Conservation (phyloP, 179 eudicot species). For the Beta lomatogona region DNA sequence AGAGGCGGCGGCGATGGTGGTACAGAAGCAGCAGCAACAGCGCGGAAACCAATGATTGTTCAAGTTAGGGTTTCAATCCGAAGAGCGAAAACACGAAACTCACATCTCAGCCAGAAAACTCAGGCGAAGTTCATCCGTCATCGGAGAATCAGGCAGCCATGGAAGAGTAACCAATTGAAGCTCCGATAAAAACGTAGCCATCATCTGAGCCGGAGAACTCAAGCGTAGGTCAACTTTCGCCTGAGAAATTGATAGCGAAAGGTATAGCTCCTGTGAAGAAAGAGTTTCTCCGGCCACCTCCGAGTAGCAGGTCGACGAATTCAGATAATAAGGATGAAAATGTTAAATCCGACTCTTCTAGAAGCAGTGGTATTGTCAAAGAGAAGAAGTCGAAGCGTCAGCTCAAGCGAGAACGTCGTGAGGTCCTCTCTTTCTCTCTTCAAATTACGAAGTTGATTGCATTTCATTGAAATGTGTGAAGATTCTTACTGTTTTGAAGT, state of each 20-base stretch:
- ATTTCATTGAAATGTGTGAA: neutral
- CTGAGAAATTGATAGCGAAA: slow-evolving; percentile 58
- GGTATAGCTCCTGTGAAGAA: slow-evolving; percentile 83
- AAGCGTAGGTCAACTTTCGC: too few relatives aligned
- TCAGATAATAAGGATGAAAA: too few relatives aligned
- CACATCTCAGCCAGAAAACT: too few relatives aligned
- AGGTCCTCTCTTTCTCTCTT: slow-evolving; percentile 37
- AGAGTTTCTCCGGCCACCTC: slow-evolving; percentile 71
- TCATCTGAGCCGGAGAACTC: neutral
- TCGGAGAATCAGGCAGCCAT: slow-evolving; percentile 19
- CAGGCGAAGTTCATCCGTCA: too few relatives aligned
- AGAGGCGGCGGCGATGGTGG: too few relatives aligned
- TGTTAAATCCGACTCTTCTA: slow-evolving; percentile 36
- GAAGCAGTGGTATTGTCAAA: slow-evolving; percentile 24
- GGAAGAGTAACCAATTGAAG: slow-evolving; percentile 15
- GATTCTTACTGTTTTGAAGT: neutral
- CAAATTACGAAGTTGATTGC: neutral
- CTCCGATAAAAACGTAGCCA: neutral
- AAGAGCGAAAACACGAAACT: neutral
- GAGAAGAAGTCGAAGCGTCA: slow-evolving; percentile 93
- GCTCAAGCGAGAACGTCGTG: too few relatives aligned
- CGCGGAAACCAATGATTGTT: too few relatives aligned
- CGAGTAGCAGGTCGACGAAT: slow-evolving; percentile 29
- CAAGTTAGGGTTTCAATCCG: too few relatives aligned
- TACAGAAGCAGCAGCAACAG: too few relatives aligned